phyloP scores from a whole-genome alignment of 345 rosid species.

The Gossypium thurberi region DNA sequence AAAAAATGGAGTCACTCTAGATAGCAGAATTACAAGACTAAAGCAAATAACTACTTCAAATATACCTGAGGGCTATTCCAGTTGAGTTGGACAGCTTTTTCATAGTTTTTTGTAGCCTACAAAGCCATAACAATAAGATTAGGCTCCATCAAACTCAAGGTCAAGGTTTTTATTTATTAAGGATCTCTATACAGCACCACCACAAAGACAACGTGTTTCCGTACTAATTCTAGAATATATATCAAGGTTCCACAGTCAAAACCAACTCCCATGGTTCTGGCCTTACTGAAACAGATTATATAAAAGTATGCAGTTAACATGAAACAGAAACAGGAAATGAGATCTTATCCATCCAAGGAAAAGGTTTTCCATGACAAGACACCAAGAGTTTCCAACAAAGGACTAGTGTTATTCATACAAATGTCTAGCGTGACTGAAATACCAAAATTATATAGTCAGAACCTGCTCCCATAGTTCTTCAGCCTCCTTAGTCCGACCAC shows the following conservation, averaged over 20 bases:
- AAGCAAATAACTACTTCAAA: slow-evolving; percentile 4
- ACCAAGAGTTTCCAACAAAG: neutral
- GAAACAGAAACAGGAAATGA: neutral
- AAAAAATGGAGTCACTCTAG: neutral
- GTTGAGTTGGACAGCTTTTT: slow-evolving; percentile 90
- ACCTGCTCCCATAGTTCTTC: slow-evolving; percentile 99
- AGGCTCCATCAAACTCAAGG: neutral
- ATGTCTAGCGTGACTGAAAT: neutral
- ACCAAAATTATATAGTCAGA: slow-evolving; percentile 10
- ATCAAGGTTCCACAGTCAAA: slow-evolving; percentile 9
- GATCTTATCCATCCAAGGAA: neutral
- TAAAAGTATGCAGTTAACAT: neutral
- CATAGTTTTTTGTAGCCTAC: slow-evolving; percentile 87
- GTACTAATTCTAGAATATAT: neutral
- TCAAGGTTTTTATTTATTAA: neutral
- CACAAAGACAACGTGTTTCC: neutral
- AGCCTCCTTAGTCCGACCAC: slow-evolving; percentile 99
- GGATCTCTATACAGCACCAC: neutral
- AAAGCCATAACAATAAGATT: slow-evolving; percentile 19
- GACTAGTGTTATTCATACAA: neutral
- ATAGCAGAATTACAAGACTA: slow-evolving; percentile 10
- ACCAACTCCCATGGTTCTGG: slow-evolving; percentile 92
- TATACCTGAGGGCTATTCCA: slow-evolving; percentile 98
- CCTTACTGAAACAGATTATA: slow-evolving; percentile 23
- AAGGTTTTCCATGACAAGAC: neutral